These are phyloP conservation scores for Candida parachauliodes DNA, from an alignment of 805 yeast species.

Conservation along the genomic window DNA sequence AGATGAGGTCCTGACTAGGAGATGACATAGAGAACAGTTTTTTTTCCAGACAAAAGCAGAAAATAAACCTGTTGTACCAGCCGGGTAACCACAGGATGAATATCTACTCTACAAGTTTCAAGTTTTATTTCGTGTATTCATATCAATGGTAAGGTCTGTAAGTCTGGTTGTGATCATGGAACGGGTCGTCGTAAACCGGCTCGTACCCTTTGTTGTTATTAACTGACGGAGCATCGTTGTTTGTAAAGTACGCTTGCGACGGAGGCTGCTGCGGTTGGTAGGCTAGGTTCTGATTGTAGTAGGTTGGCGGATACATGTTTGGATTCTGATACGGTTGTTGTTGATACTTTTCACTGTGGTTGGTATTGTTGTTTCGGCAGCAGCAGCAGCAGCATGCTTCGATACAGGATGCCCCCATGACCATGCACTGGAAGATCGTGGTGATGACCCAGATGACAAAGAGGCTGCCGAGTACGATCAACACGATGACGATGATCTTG, in stretches of 20 bases:
- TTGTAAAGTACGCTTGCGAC: constrained; percentile 9
- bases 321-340: constrained; percentile 21
- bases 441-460: constrained; percentile 54
- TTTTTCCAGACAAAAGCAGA: neutral
- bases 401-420: constrained; percentile 47
- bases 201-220: constrained; percentile 10
- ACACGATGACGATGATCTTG: constrained; percentile 73
- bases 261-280: constrained; percentile 11
- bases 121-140: too few species aligned
- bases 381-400: constrained; percentile 50
- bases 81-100: too few species aligned
- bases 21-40: constrained; percentile 6
- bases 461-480: constrained; percentile 56
- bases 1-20: constrained; percentile 57
- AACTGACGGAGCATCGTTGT: constrained; percentile 4
- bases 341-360: constrained; percentile 13
- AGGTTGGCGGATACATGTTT: constrained; percentile 32
- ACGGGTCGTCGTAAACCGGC: constrained; percentile 10
- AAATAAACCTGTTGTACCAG: too few species aligned
- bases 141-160: constrained; percentile 7
- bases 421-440: constrained; percentile 52
- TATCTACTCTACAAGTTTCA: too few species aligned
- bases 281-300: constrained; percentile 7
- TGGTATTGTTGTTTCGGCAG: constrained; percentile 24
- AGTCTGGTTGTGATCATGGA: neutral